Evolutionary conservation across 805 yeast genomes (phyloP), one percentile per base, ranked within the genome.

Genomic region (Yarrowia sp.): DNA sequence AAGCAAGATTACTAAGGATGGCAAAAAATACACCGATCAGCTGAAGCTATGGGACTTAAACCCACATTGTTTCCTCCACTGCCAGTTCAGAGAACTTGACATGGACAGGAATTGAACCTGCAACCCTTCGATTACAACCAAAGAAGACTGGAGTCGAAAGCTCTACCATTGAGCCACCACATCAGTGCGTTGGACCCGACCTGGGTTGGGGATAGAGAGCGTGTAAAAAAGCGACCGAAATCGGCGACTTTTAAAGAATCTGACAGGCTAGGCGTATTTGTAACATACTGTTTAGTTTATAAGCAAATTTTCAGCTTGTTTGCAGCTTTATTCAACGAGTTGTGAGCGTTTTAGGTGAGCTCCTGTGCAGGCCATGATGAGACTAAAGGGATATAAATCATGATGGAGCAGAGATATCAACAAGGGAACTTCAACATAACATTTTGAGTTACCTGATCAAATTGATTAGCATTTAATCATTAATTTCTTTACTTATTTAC

Each of bases 41-140:
- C 56, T 52, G 56, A 52, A 52, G 56, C 56, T 52, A 52, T 36
- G 56, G 42, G 56, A 52, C 41, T 52, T 52, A 7, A 35, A 52
- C 56, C 56, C 56, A 35, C 55, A 50, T 50, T 35, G 16, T n/a
- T 36, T 52, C 58, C 58, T 52, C 58, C 42, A 49, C 58, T 52
- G 58, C 43, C 58, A 52, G 42, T 52, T 38, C 56, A 5, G 38
- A 53, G 63, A 56, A 41, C 63, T 45, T 85, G 88, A 85, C 87
- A 86, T 88, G 87, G 88, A 86, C 89, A 86, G 89, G 89, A 86
- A 85, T 86, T 85, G 89, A 86, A 86, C 89, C 89, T 86, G 89
- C 89, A 86, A 85, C 89, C 89, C 85, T 86, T 85, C 86, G 90
- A 85, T 86, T 78, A 40, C 69, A 65, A 65, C 69, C 81, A 26